These are phyloP conservation scores for Gossypium davidsonii DNA, from an alignment of 441 rosid species.

Conservation along the genomic window DNA sequence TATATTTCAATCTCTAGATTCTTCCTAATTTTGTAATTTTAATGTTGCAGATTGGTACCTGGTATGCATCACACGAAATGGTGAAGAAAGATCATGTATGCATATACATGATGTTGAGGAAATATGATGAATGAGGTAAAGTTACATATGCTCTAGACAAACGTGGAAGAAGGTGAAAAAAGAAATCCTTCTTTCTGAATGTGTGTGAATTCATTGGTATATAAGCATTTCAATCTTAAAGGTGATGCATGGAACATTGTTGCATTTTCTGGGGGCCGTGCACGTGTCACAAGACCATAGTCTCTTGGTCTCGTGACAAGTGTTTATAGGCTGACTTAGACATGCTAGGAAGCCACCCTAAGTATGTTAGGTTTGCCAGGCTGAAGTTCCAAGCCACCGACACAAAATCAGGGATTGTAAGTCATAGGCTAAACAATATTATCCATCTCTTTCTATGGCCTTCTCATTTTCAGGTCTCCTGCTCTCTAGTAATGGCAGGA, in stretches of 20 bases:
- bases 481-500: neutral
- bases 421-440: neutral
- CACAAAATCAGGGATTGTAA: neutral
- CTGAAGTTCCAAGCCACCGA: too few relatives aligned
- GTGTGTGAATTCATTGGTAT: neutral
- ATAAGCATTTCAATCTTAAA: neutral
- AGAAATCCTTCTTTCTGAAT: neutral
- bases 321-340: too few relatives aligned
- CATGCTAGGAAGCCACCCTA: too few relatives aligned
- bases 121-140: slow-evolving; percentile 1
- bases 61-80: neutral
- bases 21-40: slow-evolving; percentile 19
- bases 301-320: too few relatives aligned
- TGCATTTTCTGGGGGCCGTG: neutral
- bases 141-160: neutral
- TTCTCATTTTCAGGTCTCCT: neutral
- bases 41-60: slow-evolving; percentile 26
- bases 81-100: neutral
- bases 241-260: neutral
- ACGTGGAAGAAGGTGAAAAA: neutral
- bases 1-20: slow-evolving; percentile 16
- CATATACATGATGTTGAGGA: neutral
- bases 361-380: too few relatives aligned
- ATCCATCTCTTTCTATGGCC: neutral
- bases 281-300: too few relatives aligned